Evolutionary conservation across 192 early-diverging fungal species (phyloP), one percentile per base, ranked within the genome.

Genomic region (Fimicolochytrium jonesii): DNA sequence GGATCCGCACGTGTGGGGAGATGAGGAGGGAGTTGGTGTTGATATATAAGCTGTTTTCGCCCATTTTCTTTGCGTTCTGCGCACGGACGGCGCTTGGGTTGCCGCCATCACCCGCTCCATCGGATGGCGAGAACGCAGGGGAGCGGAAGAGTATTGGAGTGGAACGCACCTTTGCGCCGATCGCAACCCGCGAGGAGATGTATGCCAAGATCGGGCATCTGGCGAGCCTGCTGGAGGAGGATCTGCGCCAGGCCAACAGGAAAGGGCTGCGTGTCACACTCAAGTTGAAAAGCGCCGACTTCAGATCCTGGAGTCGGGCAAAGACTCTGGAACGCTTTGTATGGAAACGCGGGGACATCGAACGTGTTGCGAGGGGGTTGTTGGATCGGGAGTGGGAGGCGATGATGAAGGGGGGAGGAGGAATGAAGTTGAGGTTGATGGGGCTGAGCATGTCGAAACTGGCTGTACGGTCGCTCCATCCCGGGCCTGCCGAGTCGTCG

Each of bases 1-100:
- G 78, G 1, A 67, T 88, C 5, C 65, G 74, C 17, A 79, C 51
- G 11, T 87, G 85, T 45, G 67, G 61, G 4, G 81, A 86, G 47
- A 49, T 77, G 64, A 64, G 67, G 23, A 39, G 43, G 15, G 63
- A 77, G 50, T 62, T 72, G 0, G 74, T 64, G 6, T 29, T 79
- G 9, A 31, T 85, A 10, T 73, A 76, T 46, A 71, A 81, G 43
- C 42, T 84, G 34, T 56, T 83, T 15, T 68, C 65, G 15, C 51
- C 57, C 15, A 69, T 63, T n/a, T 73, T 64, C 31, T 84, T 82
- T 29, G 57, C 68, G 25, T 84, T 84, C 45, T 66, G 75, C 29
- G 32, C 76, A 1, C 54, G 69, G 37, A 64, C 41, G n/a, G 54
- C 76, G 46, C 39, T 84, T 1, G 82, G 82, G 9, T n/a, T n/a